These are phyloP conservation scores for Deinandra increscens DNA, from an alignment of 129 eudicot genomes.

Conservation along the genomic window DNA sequence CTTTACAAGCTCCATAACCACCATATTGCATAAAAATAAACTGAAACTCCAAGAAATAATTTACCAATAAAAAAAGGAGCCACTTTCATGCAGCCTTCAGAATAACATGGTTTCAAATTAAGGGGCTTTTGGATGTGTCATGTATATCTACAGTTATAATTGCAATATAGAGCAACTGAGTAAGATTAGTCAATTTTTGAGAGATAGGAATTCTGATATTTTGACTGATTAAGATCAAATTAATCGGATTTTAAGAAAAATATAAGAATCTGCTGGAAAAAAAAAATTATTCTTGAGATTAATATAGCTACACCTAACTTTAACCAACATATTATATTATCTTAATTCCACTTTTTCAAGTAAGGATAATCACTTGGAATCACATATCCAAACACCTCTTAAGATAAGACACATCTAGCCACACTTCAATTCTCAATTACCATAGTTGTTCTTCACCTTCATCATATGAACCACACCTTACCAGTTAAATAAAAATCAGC, in stretches of 20 bases:
- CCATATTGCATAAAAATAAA: background rate
- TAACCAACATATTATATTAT: background rate
- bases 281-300: background rate
- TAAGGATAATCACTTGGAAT: background rate
- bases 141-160: background rate
- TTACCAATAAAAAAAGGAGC: constrained; percentile 4
- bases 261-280: background rate
- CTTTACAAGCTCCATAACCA: constrained; percentile 19
- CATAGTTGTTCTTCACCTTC: background rate
- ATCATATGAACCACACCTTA: background rate
- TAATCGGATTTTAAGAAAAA: background rate
- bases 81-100: background rate
- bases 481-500: background rate
- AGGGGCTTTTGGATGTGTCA: no score
- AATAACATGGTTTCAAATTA: no score
- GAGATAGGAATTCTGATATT: background rate
- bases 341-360: background rate
- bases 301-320: background rate
- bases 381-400: constrained; percentile 19
- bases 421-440: background rate
- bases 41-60: background rate
- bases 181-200: background rate
- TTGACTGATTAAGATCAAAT: background rate
- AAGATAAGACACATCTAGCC: background rate
- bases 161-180: background rate